phyloP scores from a whole-genome alignment of 2,329 filamentous ascomycete genomes.

The Ophiostoma perfectum region DNA sequence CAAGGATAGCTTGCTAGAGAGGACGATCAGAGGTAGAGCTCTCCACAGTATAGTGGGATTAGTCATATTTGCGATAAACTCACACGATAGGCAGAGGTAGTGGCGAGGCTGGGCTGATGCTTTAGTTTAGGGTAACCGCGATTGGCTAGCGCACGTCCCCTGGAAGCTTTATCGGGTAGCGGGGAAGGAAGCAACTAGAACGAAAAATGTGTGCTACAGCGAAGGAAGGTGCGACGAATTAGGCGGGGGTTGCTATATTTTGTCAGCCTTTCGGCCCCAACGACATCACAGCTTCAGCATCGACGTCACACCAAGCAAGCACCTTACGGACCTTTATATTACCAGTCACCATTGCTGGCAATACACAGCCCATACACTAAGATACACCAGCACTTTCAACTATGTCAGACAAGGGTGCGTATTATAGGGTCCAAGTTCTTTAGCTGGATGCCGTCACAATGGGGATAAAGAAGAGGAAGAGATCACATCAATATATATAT shows the following conservation, averaged over 20 bases:
- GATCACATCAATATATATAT: background rate
- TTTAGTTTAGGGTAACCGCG: background rate
- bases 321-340: background rate
- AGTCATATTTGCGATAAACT: constrained; percentile 15
- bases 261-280: constrained; percentile 21
- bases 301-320: constrained; percentile 3
- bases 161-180: constrained; percentile 2
- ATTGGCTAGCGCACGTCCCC: constrained; percentile 5
- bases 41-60: constrained; percentile 13
- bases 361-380: background rate
- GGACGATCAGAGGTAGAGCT: background rate
- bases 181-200: constrained; percentile 21
- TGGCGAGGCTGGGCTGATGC: constrained; percentile 17
- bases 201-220: background rate
- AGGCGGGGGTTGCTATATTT: constrained; percentile 9
- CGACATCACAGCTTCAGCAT: background rate
- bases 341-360: background rate
- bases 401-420: constrained; percentile 20
- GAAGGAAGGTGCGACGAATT: background rate
- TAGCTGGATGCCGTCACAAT: background rate
- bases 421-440: background rate
- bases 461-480: background rate
- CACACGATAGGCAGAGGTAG: background rate
- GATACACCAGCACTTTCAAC: background rate
- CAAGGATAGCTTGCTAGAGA: background rate